Evolutionary conservation across 768 basidiomycete species (phyloP), one percentile per base, ranked within the genome.

Genomic region (Lepiota venenata): DNA sequence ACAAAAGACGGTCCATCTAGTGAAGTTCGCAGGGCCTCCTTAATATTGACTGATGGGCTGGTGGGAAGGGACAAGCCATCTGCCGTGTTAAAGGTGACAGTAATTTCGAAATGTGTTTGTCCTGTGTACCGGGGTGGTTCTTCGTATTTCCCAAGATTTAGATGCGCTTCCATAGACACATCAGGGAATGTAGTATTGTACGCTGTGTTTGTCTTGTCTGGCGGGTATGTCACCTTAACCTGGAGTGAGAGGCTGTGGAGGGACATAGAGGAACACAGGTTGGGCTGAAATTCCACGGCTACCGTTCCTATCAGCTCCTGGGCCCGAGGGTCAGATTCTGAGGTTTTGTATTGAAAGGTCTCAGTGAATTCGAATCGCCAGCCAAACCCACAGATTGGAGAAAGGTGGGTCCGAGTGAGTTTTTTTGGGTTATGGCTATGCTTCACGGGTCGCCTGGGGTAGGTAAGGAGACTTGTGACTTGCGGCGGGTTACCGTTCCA

Each of bases 1-100:
- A 50, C 46, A 38, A 54, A 54, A 14, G 45, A 40, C 5, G 52
- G 52, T 1, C 27, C 38, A n/a, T 54, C 52, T 5, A 54, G 52
- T 22, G 52, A 47, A 14, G 39, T 25, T 1, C 12, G 25, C 14
- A 54, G 20, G 22, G 18, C 52, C 8, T n/a, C 40, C 25, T n/a
- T 39, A 12, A 27, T 40, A 25, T 46, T 46, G n/a, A 22, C 6
- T 12, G 35, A 16, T 10, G 46, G 16, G 5, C 38, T 54, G 2
- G 52, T 54, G 3, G 46, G 46, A 10, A 54, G 38, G 12, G 45
- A 38, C 25, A 54, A 25, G 5, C 18, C 46, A 8, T 54, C 44
- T 1, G 25, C 32, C 4, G 15, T 20, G 22, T 18, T 40, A 18
- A 54, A 54, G 3, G 21, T 14, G 2, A 54, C 16, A 3, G 52